Base-by-base conservation (phyloP, 257 asterid genomes). In the Orobanche coerulescens region DNA sequence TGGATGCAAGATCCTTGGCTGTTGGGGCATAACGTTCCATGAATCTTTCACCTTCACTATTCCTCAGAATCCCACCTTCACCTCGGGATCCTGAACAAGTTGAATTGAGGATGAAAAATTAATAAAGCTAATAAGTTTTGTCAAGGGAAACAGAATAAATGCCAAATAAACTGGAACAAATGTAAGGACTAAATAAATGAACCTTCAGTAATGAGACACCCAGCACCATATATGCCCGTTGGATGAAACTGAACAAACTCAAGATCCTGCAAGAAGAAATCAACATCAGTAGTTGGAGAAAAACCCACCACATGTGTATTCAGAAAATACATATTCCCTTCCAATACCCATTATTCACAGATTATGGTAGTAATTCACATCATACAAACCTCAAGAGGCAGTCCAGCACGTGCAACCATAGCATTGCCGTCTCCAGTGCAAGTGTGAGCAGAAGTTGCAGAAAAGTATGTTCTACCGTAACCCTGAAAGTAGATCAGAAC, bases 371-470 rank as follows among this genome's bases (percentile, higher is more conserved):
- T 50, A 61, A 46, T 36, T 59, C 56, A 61, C 53, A 66, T 34
- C 43, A 56, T 47, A 71, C 76, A 47, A 31, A 88, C 98, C 98
- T 88, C 79, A 0, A 92, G 96, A 71, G 98, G 98, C 44, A 92
- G 78, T 50, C 95, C 98, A 42, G 97, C 98, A 59, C 98, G 97
- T 18, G 98, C 84, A 71, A 92, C 98, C 98, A 92, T 92, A 39
- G 95, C 98, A 81, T 83, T 89, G 62, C 98, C 98, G 80, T 92
- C 98, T 73, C 98, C 98, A 1, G 98, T 92, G 87, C 98, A 92
- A 67, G 97, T 92, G 79, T 92, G 98, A 70, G 98, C 98, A 75
- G 98, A 92, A 54, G 98, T 92, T 58, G 96, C 96, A 67, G 96
- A 88, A 69, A 92, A 92, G 82, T 92, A 92, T 58, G 98, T 74